Conservation (phyloP, 805 yeast species). For the Saccharomycopsis fermentans region DNA sequence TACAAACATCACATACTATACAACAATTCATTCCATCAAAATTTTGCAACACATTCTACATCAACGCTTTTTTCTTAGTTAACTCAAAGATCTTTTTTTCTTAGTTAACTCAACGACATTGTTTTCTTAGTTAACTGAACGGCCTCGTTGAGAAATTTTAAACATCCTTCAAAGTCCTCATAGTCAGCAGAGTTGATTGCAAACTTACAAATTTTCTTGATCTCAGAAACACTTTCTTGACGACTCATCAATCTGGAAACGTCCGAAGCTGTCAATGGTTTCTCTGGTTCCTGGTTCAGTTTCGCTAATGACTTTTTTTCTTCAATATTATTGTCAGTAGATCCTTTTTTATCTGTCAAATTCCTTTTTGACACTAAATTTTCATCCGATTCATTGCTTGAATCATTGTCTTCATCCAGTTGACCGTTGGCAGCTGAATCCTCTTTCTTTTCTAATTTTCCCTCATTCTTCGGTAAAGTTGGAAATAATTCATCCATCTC, state of each 20-base stretch:
- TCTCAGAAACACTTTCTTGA: neutral
- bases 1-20: too few species aligned
- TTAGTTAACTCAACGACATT: neutral
- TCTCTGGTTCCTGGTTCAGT: too few species aligned
- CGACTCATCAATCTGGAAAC: neutral
- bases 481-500: neutral
- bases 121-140: neutral
- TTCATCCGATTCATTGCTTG: neutral
- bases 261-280: neutral
- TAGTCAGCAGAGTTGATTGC: constrained; percentile 71
- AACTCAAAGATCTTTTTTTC: too few species aligned
- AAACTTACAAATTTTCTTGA: constrained; percentile 32
- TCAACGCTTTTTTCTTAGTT: too few species aligned
- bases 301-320: neutral
- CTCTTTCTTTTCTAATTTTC: neutral
- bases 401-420: neutral
- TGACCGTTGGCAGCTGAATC: neutral
- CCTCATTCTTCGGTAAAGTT: neutral
- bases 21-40: too few species aligned
- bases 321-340: neutral
- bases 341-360: neutral
- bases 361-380: neutral
- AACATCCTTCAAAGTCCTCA: constrained; percentile 62
- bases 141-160: constrained; percentile 34
- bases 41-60: too few species aligned